Evolutionary conservation across 805 yeast genomes (phyloP).

Genomic region (Wickerhamomyces sydowiorum): DNA sequence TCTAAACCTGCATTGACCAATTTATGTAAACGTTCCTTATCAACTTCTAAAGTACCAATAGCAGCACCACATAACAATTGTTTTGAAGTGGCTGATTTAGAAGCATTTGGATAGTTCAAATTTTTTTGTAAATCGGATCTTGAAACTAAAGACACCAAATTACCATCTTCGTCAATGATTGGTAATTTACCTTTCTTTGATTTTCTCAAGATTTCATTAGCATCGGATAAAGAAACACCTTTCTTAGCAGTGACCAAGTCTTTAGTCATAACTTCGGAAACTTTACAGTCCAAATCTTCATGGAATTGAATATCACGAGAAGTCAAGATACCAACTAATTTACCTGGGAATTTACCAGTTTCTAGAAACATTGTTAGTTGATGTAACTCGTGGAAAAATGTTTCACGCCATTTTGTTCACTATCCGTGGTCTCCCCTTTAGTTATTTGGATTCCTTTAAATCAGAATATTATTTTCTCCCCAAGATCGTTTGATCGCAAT

Average conservation of each 20-base stretch:
- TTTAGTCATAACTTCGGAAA: conserved; percentile 82
- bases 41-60: conserved; percentile 89
- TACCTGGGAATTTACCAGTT: conserved; percentile 79
- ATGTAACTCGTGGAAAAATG: not conserved
- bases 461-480: conserved; percentile 58
- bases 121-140: conserved; percentile 97
- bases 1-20: conserved; percentile 96
- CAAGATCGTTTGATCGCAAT: conserved; percentile 94
- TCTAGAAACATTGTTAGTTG: conserved; percentile 41
- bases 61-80: conserved; percentile 99
- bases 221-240: conserved; percentile 79
- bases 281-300: conserved; percentile 57
- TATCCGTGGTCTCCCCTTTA: no score
- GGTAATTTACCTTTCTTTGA: conserved; percentile 98
- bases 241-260: conserved; percentile 78
- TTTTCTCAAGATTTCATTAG: conserved; percentile 83
- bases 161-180: conserved; percentile 72
- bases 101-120: conserved; percentile 88
- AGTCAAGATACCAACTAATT: conserved; percentile 91
- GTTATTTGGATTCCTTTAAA: not conserved
- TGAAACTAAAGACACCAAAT: conserved; percentile 81
- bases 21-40: conserved; percentile 74
- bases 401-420: no score
- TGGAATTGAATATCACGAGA: conserved; percentile 96
- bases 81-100: conserved; percentile 88